Evolutionary conservation across 2,329 filamentous ascomycete species (phyloP).

Genomic region (Aaosphaeria pasadenensis): DNA sequence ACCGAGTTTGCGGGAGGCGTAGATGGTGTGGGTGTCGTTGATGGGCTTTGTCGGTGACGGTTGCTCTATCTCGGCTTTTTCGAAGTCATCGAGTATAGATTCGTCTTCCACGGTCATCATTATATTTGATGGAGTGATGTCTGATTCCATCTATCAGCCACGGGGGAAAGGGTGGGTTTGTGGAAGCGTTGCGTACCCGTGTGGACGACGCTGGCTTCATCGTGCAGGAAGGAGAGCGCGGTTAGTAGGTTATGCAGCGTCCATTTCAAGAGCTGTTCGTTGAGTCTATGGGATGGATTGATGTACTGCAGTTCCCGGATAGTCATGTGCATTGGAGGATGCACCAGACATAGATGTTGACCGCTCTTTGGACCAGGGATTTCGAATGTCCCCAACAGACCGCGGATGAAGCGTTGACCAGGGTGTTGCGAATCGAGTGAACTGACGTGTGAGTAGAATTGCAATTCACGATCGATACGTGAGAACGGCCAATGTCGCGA

Average conservation of each 20-base stretch:
- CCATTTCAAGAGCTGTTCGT: conserved; percentile 16
- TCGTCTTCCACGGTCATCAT: conserved; percentile 37
- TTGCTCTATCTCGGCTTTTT: conserved; percentile 32
- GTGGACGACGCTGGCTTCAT: conserved; percentile 46
- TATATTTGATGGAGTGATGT: conserved; percentile 46
- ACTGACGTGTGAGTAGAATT: conserved; percentile 23
- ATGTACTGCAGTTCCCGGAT: conserved; percentile 21
- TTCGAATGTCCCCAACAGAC: conserved; percentile 17
- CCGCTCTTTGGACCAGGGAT: conserved; percentile 14
- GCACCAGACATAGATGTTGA: conserved; percentile 20
- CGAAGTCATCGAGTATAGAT: conserved; percentile 37
- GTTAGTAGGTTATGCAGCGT: conserved; percentile 36
- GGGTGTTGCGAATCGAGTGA: conserved; percentile 18
- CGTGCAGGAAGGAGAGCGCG: conserved; percentile 45
- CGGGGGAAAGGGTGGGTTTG: neutral
- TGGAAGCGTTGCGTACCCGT: conserved; percentile 31
- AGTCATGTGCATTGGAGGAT: conserved; percentile 27
- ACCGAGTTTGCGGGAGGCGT: conserved; percentile 24
- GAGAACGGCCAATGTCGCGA: conserved; percentile 9
- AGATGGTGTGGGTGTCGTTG: conserved; percentile 15
- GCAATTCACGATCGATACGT: conserved; percentile 16
- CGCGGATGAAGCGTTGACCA: conserved; percentile 19
- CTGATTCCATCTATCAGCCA: conserved; percentile 16
- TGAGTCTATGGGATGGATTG: conserved; percentile 13
- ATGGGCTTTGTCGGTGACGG: conserved; percentile 41